These are phyloP conservation scores for Candida multigemmis DNA, from an alignment of 805 yeast genomes.

Conservation along the genomic window DNA sequence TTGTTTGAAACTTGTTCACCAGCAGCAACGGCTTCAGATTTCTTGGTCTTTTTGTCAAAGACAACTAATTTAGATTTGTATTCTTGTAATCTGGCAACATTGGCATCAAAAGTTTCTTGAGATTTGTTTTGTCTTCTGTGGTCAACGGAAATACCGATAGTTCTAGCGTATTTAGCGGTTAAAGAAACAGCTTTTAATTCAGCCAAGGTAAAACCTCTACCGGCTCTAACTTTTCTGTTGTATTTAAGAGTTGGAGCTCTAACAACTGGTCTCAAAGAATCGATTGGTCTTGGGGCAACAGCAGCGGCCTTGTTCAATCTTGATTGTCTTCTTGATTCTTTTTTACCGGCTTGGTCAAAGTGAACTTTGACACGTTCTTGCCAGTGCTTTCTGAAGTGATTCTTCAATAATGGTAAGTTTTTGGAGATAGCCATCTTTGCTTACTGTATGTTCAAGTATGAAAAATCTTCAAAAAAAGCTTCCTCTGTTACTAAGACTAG, in stretches of 20 bases:
- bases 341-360: slow-evolving; percentile 99
- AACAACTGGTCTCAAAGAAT: slow-evolving; percentile 92
- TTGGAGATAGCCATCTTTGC: slow-evolving; percentile 84
- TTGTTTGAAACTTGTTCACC: slow-evolving; percentile 63
- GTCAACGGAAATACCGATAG: slow-evolving; percentile 98
- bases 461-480: too few species aligned
- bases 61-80: slow-evolving; percentile 93
- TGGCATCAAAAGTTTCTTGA: slow-evolving; percentile 87
- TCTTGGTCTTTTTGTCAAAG: slow-evolving; percentile 81
- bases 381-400: slow-evolving; percentile 99
- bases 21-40: slow-evolving; percentile 56
- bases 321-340: slow-evolving; percentile 91
- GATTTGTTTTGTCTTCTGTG: slow-evolving; percentile 99
- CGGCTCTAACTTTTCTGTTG: slow-evolving; percentile 99
- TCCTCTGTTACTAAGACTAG: too few species aligned
- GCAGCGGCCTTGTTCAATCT: slow-evolving; percentile 91
- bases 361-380: slow-evolving; percentile 99
- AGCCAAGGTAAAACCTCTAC: slow-evolving; percentile 97
- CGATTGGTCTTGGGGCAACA: slow-evolving; percentile 97
- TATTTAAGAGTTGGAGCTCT: slow-evolving; percentile 98
- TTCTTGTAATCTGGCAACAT: slow-evolving; percentile 94
- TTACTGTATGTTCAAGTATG: too few species aligned
- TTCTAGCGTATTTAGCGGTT: slow-evolving; percentile 87
- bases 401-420: slow-evolving; percentile 98
- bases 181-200: slow-evolving; percentile 98